Base-by-base conservation (phyloP, 2,329 filamentous ascomycete species). In the Fusarium pseudocircinatum region DNA sequence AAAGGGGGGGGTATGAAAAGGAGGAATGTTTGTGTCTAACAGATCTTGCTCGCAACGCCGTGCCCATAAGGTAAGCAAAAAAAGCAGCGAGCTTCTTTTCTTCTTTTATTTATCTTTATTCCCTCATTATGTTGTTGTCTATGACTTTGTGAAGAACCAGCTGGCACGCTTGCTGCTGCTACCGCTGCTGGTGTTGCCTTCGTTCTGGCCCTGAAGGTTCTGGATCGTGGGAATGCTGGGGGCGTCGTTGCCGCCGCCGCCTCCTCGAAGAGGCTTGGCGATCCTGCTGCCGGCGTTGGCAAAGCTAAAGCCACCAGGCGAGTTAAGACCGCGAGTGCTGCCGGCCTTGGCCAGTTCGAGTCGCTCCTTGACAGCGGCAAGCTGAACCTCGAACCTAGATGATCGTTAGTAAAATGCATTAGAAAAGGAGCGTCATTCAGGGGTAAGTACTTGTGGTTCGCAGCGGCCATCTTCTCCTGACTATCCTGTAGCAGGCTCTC, bases 381-480 rank as follows among this genome's bases (percentile, higher is more conserved):
- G 93, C 85, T 99, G 96, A 42, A 94, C 92, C 87, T 99, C 96
- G 87, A 99, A 99, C 82, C 96, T 98, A 66, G 12, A 28, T 42
- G 20, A 10, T 15, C 65, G 78, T 83, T 77, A 84, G 79, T 70
- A 73, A 34, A 49, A 16, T 68, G 36, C 37, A 34, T 30, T 13
- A 28, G 7, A 39, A 37, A 53, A 30, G n/a, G 30, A 40, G 37
- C 12, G 2, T 26, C 9, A 32, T 6, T 69, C 56, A 39, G 63
- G 22, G 60, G 37, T 63, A 88, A 92, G 78, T 91, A 98, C 96
- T 97, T 93, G 85, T 98, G 96, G 83, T 98, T 99, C 44, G 96
- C 95, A 70, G 96, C 93, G 37, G 96, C 97, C 81, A 99, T 89
- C 86, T 99, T 99, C 87, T 99, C 96, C 85, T 99, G 96, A 80